Evolutionary conservation across 805 yeast genomes (phyloP), one percentile per base, ranked within the genome.

Genomic region (Lipomyces kockii): DNA sequence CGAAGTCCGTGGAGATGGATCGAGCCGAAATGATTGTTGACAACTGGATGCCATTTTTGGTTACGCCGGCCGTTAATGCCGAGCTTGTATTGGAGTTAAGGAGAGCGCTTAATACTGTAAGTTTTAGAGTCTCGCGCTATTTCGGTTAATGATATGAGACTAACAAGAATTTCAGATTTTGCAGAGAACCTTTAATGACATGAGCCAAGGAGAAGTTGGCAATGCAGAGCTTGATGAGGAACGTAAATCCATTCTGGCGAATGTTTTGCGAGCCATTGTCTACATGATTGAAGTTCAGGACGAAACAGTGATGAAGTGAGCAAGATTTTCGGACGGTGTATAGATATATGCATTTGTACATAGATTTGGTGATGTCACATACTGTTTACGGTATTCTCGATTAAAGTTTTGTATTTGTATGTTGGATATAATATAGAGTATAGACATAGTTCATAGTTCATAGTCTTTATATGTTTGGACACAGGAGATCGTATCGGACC

Each of bases 401-500:
- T 49, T 4, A 29, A 25, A 17, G 1, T 52, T 52, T 17, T 22
- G n/a, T 25, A 20, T 52, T 25, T 25, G 22, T 56, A 34, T 56
- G 39, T 29, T 29, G 17, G n/a, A 35, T 55, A 20, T 29, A 22
- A 12, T 22, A 25, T 27, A 27, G 60, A 34, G 34, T 39, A 32
- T 29, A 11, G 12, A 25, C 55, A 22, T 5, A n/a, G 55, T 52
- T 12, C 17, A 11, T 9, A 11, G 29, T 27, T 25, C 6, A 37
- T 5, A 29, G 32, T 29, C 29, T 34, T 65, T 37, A 68, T 27
- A 65, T 57, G 74, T 88, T 88, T 11, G 91, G 92, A 75, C 89
- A 85, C 34, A 89, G 77, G 27, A 87, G 84, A 74, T 89, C 92
- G 14, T 87, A 84, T 73, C 86, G 86, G 66, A 89, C 87, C 69